phyloP scores from a whole-genome alignment of 805 yeast genomes.

The Schizosaccharomyces cryophilus region DNA sequence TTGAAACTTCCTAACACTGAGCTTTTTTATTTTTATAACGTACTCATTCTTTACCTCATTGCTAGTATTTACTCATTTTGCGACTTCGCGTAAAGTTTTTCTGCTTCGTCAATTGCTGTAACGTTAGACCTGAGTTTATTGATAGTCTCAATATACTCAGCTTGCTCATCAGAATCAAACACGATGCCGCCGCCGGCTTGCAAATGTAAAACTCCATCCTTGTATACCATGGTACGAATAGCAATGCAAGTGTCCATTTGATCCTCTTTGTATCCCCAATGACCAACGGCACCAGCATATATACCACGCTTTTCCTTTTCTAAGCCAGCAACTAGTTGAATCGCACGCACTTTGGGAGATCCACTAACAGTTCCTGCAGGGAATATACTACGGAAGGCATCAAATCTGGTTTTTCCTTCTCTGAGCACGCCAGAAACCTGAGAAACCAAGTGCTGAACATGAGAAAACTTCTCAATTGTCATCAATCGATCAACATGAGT shows the following conservation, averaged over 20 bases:
- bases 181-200: constrained; percentile 99
- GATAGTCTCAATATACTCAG: constrained; percentile 88
- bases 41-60: too few species aligned
- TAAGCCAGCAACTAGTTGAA: constrained; percentile 76
- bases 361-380: constrained; percentile 99
- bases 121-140: constrained; percentile 91
- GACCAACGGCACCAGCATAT: constrained; percentile 97
- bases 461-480: constrained; percentile 80
- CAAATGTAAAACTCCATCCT: constrained; percentile 69
- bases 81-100: constrained; percentile 32
- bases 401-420: constrained; percentile 65
- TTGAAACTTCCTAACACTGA: too few species aligned
- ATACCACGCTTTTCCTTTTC: constrained; percentile 87
- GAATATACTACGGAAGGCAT: constrained; percentile 90
- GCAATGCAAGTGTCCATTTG: constrained; percentile 97
- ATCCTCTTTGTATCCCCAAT: constrained; percentile 88
- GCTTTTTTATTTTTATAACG: too few species aligned
- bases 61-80: background rate
- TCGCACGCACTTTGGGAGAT: constrained; percentile 91
- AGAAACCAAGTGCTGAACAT: constrained; percentile 88
- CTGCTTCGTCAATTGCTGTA: constrained; percentile 79
- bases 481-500: constrained; percentile 72
- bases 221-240: constrained; percentile 83
- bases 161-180: constrained; percentile 78
- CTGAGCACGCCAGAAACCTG: constrained; percentile 84